phyloP scores from a whole-genome alignment of 345 rosid genomes.

The Dovyalis caffra region DNA sequence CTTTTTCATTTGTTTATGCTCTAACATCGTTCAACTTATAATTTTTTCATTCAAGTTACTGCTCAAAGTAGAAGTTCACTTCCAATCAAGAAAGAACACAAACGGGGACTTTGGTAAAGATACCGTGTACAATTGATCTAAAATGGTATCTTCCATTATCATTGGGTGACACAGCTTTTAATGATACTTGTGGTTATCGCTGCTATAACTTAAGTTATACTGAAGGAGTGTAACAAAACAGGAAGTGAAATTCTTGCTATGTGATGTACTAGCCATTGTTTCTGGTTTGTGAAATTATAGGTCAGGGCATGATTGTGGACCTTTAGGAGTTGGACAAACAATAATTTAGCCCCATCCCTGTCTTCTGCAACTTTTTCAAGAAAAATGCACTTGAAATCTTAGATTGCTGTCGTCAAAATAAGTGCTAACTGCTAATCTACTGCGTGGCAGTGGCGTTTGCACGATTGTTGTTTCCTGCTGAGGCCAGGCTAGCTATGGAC shows the following conservation, averaged over 20 bases:
- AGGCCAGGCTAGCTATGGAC: constrained; percentile 50
- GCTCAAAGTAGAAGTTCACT: background rate
- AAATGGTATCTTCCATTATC: no score
- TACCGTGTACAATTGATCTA: no score
- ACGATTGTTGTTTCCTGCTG: constrained; percentile 38
- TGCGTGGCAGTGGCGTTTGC: constrained; percentile 43
- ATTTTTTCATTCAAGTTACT: background rate
- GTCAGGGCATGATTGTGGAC: background rate
- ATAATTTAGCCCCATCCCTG: background rate
- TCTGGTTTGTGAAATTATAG: no score
- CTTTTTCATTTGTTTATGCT: no score
- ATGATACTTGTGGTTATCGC: no score
- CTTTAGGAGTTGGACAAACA: background rate
- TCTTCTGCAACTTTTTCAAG: background rate
- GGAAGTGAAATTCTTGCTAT: no score
- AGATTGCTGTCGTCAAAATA: background rate
- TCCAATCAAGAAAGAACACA: background rate
- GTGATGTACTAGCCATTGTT: no score
- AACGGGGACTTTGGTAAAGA: background rate
- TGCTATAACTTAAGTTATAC: no score
- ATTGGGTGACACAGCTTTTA: no score
- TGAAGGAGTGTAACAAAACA: no score
- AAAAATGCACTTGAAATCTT: background rate
- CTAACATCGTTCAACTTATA: background rate
- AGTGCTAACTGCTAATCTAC: background rate